Base-by-base conservation (phyloP, 805 yeast genomes). In the Cyberlindnera misumaiensis region DNA sequence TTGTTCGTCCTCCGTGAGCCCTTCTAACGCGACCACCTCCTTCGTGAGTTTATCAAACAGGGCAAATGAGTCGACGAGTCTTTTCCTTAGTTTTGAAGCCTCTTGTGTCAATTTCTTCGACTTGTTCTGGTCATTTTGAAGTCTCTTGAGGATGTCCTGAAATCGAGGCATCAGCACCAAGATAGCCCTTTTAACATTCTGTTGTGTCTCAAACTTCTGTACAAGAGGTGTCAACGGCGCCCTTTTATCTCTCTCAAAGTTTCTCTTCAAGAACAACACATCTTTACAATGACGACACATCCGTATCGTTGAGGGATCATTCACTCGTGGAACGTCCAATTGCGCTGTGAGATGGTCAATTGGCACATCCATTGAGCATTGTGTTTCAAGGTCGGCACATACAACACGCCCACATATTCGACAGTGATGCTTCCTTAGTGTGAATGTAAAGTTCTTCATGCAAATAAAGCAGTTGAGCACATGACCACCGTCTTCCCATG, bases 401-500 rank as follows among this genome's bases (percentile, higher is more conserved):
- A 87, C 85, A 2, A 83, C 75, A 20, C 60, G 53, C 0, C 97
- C 97, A 64, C 98, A 90, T 18, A 88, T 58, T 28, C 97, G 65
- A 58, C 98, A 93, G 57, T 90, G 98, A 56, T 93, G 97, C 47
- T 82, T 85, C 36, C 97, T 64, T 17, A 73, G 48, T 0, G 76
- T 55, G 32, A 83, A 60, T 10, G 71, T 65, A 56, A 87, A 93
- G 24, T 53, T 51, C 11, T 67, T 64, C 11, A 64, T 57, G 51
- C 98, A 90, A 7, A 83, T 63, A 7, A 71, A 65, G 55, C 98
- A 90, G 39, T 65, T 61, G 0, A 63, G 49, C 0, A 70, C 69
- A 4, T 51, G 49, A 3, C 56, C 40, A 42, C 72, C 83, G 38
- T 72, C 71, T 42, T 74, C 75, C 97, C 97, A 90, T 11, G 69